phyloP scores from a whole-genome alignment of 2,329 filamentous ascomycete species.

The Exophiala sp. region DNA sequence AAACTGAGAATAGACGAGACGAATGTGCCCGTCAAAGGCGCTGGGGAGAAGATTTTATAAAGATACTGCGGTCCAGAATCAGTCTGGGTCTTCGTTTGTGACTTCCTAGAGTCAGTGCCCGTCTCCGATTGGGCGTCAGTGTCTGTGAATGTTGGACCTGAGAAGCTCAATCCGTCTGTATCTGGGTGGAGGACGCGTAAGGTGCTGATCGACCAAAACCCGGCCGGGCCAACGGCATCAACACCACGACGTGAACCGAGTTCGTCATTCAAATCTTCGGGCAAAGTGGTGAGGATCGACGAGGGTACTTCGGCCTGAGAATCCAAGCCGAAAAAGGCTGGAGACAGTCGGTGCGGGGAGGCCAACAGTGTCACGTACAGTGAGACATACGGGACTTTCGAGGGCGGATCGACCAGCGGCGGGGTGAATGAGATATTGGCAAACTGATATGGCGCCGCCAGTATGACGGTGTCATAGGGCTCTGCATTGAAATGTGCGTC shows the following conservation, averaged over 20 bases:
- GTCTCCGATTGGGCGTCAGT: background rate
- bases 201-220: conserved; percentile 81
- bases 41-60: conserved; percentile 62
- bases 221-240: conserved; percentile 61
- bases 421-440: conserved; percentile 56
- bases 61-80: conserved; percentile 39
- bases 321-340: conserved; percentile 63
- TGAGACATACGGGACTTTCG: conserved; percentile 75
- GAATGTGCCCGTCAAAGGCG: conserved; percentile 43
- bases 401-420: conserved; percentile 50
- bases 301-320: conserved; percentile 56
- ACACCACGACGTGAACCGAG: conserved; percentile 37
- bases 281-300: conserved; percentile 76
- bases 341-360: conserved; percentile 65
- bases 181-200: conserved; percentile 59
- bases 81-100: background rate
- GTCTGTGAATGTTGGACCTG: conserved; percentile 2
- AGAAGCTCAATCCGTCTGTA: conserved; percentile 24
- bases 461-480: conserved; percentile 71
- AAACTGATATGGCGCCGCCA: conserved; percentile 80
- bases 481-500: conserved; percentile 12
- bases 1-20: conserved; percentile 47
- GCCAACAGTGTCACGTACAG: conserved; percentile 88
- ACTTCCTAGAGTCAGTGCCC: background rate
- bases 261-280: conserved; percentile 47